Evolutionary conservation across 495 filamentous ascomycete genomes (phyloP), one percentile per base, ranked within the genome.

Genomic region (Talaromyces ruber): DNA sequence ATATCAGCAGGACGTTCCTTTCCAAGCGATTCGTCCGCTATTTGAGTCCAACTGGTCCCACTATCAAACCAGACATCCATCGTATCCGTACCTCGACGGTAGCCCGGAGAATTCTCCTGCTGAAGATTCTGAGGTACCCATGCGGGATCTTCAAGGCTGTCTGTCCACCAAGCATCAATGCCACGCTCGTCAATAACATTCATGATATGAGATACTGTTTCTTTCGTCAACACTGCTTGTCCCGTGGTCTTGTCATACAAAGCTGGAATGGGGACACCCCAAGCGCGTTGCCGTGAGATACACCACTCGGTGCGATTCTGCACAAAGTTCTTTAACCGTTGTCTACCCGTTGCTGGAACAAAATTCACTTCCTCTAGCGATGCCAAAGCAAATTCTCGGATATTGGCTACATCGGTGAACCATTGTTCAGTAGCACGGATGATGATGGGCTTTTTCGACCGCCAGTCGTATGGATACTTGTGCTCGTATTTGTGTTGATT

Each of bases 21-120:
- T 22, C 65, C 67, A 14, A 69, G 63, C 2, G 29, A 39, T 51
- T 68, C 69, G 16, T 64, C 50, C 52, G 75, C 66, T 26, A 87
- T 78, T 56, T 80, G 76, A 0, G 91, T 87, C 94, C 94, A 99
- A 69, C 90, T 97, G 57, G 90, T 97, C 6, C 94, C 94, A 65
- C 93, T 97, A 72, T 99, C 94, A 67, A 98, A 98, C 94, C 94
- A 99, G 24, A 99, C 94, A 74, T 99, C 94, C 94, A 99, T 98
- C 0, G 94, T 99, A 65, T 99, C 95, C n/a, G 77, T 88, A 21
- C 94, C 93, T 60, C 94, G 87, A 63, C 81, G 75, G 64, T 86
- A 94, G 12, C 71, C 71, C 16, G 65, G 34, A 4, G 63, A 62
- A 2, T 70, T 62, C 59, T 58, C 77, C 68, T 53, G 26, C 29